Percentiles rank a stretch among this genome's conserved stretches.
phyloP scores from a whole-genome alignment of 768 basidiomycete species.

The Tubosaeta sp. region DNA sequence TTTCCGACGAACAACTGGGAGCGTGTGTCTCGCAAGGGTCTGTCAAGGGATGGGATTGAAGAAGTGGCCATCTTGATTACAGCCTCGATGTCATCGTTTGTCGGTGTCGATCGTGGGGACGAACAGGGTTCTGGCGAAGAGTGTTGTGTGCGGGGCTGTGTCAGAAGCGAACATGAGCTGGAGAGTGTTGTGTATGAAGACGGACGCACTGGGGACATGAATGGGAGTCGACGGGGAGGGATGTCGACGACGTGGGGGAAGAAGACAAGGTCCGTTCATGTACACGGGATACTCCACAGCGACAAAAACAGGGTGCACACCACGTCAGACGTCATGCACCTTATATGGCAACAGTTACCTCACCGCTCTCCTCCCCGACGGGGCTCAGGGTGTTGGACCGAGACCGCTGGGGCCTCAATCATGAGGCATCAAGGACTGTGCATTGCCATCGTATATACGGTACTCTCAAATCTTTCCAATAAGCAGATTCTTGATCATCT shows the following conservation, averaged over 20 bases:
- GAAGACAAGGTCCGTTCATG: constrained; percentile 17
- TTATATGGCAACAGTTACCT: constrained; percentile 9
- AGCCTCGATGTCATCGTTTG: constrained; percentile 87
- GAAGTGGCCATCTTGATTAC: constrained; percentile 90
- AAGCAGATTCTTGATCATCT: constrained; percentile 78
- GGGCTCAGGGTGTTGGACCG: too few relatives aligned
- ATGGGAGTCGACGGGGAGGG: not conserved
- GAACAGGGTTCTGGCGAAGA: constrained; percentile 7
- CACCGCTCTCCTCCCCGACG: constrained; percentile 1
- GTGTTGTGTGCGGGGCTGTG: not conserved
- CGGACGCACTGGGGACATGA: constrained; percentile 3
- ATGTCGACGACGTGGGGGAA: not conserved
- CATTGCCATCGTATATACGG: not conserved
- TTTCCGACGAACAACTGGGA: constrained; percentile 97
- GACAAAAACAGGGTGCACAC: constrained; percentile 34
- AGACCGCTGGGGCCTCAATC: too few relatives aligned
- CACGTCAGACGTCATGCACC: constrained; percentile 31
- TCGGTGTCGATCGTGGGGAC: constrained; percentile 33
- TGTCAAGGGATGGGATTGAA: constrained; percentile 48
- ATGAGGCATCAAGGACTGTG: too few relatives aligned
- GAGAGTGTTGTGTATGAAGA: not conserved
- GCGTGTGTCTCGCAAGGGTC: constrained; percentile 72
- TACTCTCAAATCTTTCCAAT: constrained; percentile 73
- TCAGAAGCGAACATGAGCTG: constrained; percentile 9
- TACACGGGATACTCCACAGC: constrained; percentile 32